phyloP scores from a whole-genome alignment of 2,329 filamentous ascomycete genomes.

The Pseudocercospora crystallina region DNA sequence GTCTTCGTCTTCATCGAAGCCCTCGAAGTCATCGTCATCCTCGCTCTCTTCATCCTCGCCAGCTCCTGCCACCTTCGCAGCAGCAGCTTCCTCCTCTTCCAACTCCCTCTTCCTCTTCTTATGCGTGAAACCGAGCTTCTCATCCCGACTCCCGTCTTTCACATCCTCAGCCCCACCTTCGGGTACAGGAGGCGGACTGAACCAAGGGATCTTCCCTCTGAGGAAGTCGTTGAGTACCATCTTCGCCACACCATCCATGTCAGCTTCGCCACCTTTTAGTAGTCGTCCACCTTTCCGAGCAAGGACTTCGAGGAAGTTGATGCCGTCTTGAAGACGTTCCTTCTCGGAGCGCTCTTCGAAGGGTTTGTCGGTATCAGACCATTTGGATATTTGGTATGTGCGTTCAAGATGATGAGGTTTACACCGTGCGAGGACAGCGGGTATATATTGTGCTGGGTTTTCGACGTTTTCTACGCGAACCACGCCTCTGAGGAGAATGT shows the following conservation, averaged over 20 bases:
- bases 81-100: slow-evolving; percentile 31
- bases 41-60: slow-evolving; percentile 31
- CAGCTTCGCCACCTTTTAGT: slow-evolving; percentile 88
- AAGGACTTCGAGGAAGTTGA: slow-evolving; percentile 81
- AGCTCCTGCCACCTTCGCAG: slow-evolving; percentile 48
- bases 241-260: slow-evolving; percentile 91
- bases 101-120: slow-evolving; percentile 67
- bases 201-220: slow-evolving; percentile 95
- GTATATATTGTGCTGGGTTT: slow-evolving; percentile 93
- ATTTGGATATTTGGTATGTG: slow-evolving; percentile 85
- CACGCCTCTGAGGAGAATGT: slow-evolving; percentile 85
- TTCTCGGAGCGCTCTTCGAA: slow-evolving; percentile 31
- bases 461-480: slow-evolving; percentile 95
- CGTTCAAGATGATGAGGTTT: slow-evolving; percentile 86
- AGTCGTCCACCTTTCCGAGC: slow-evolving; percentile 84
- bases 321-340: slow-evolving; percentile 56
- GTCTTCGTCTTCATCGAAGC: slow-evolving; percentile 36
- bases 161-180: slow-evolving; percentile 52
- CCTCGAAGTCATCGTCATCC: slow-evolving; percentile 27
- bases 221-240: slow-evolving; percentile 97
- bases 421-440: slow-evolving; percentile 74
- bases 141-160: slow-evolving; percentile 64
- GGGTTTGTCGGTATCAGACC: slow-evolving; percentile 38
- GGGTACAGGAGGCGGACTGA: slow-evolving; percentile 69
- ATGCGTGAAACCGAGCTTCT: slow-evolving; percentile 79